Evolutionary conservation across 257 asterid genomes (phyloP).

Genomic region (Lantana camara): DNA sequence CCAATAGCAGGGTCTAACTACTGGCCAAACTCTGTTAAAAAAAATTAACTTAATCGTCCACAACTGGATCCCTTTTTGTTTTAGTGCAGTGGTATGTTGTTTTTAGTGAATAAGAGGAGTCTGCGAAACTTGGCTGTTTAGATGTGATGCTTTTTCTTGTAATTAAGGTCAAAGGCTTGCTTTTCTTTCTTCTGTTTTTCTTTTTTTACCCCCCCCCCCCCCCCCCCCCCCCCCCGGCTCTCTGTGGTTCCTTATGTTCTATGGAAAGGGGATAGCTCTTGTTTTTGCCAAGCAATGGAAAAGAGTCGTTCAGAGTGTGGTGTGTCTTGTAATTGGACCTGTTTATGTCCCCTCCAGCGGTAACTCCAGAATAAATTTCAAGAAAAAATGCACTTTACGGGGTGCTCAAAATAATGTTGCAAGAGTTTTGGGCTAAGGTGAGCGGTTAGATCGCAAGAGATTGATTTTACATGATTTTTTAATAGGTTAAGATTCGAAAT

Average conservation of each 20-base stretch:
- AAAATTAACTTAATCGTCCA: neutral
- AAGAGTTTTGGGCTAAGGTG: no score
- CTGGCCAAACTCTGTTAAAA: neutral
- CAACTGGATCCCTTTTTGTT: neutral
- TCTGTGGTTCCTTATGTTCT: no score
- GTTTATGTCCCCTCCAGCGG: no score
- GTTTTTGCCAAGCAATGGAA: neutral
- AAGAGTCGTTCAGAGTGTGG: slow-evolving; percentile 9
- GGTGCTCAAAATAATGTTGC: no score
- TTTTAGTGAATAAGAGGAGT: slow-evolving; percentile 26
- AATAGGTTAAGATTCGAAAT: no score
- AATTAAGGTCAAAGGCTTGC: neutral
- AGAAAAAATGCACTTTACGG: neutral
- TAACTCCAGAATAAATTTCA: no score
- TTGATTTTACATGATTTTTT: no score
- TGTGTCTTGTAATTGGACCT: neutral
- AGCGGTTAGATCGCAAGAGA: no score
- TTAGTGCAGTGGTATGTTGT: neutral
- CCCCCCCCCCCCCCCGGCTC: no score
- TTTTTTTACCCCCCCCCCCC: no score
- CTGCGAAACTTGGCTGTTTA: slow-evolving; percentile 1
- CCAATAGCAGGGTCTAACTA: slow-evolving; percentile 78
- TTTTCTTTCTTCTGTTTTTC: neutral
- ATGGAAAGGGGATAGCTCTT: no score
- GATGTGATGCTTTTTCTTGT: slow-evolving; percentile 14